Evolutionary conservation across 352 stramenopile species (phyloP).

Genomic region (Pythium coloratum): DNA sequence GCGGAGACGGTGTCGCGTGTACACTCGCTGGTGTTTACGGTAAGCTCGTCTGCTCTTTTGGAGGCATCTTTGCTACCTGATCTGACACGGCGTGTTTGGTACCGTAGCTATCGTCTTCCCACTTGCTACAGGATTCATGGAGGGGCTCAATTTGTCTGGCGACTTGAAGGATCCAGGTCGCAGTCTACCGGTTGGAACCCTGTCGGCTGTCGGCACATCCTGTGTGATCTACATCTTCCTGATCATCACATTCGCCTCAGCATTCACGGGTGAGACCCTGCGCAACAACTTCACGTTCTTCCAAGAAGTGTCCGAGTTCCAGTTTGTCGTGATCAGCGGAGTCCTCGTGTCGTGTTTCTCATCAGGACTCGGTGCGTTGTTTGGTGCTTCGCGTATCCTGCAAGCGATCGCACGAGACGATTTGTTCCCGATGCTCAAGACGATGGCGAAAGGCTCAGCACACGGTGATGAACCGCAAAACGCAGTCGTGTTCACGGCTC

Average conservation of each 20-base stretch:
- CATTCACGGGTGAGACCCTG: slow-evolving; percentile 57
- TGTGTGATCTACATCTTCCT: slow-evolving; percentile 69
- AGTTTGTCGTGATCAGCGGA: slow-evolving; percentile 59
- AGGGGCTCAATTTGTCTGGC: slow-evolving; percentile 77
- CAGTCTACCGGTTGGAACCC: slow-evolving; percentile 66
- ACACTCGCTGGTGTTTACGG: slow-evolving; percentile 51
- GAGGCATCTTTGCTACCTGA: too few species aligned
- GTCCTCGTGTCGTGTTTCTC: slow-evolving; percentile 74
- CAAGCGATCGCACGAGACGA: slow-evolving; percentile 78
- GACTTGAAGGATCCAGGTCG: slow-evolving; percentile 76
- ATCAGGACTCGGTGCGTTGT: slow-evolving; percentile 60
- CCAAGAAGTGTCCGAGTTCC: slow-evolving; percentile 57
- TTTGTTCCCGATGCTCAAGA: slow-evolving; percentile 49
- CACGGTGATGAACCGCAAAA: slow-evolving; percentile 69
- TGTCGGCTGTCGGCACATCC: slow-evolving; percentile 60
- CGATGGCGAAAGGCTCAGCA: slow-evolving; percentile 49
- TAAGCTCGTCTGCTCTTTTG: slow-evolving; percentile 13
- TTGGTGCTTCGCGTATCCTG: slow-evolving; percentile 70
- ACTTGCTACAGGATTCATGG: slow-evolving; percentile 83
- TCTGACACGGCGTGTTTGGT: too few species aligned
- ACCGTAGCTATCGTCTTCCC: slow-evolving; percentile 70
- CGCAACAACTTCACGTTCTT: slow-evolving; percentile 79
- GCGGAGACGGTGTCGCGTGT: slow-evolving; percentile 36
- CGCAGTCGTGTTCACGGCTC: slow-evolving; percentile 65
- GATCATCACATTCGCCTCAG: slow-evolving; percentile 63